Base-by-base conservation (phyloP, 2,329 filamentous ascomycete genomes). In the Xylaria sp. region DNA sequence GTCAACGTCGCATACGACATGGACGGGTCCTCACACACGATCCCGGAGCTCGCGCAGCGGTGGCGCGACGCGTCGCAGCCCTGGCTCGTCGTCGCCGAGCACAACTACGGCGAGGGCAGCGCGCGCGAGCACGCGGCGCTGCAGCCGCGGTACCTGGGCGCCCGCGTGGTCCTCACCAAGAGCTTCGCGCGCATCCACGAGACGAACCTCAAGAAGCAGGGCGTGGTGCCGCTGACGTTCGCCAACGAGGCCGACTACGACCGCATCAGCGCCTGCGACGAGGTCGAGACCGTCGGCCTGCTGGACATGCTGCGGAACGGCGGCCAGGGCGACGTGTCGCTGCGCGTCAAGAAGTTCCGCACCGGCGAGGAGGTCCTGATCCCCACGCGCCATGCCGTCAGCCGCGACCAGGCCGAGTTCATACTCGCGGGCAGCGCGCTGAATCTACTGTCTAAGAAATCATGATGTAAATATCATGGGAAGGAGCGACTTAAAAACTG, bases 141-240 rank as follows among this genome's bases (percentile, higher is more conserved):
- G 42, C 94, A 97, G 80, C 94, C 94, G 2, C 87, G 94, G n/a
- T 97, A 94, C 82, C 90, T 97, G 2, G 94, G 94, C 67, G 93
- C 92, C 23, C 88, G 93, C 59, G 86, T 97, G 77, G 93, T 97
- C 66, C 86, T 97, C 20, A 86, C 91, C 65, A 97, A 97, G 84
- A 92, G 88, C 44, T 97, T 97, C 78, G 94, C 94, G 0, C 90
- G 94, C 62, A 97, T 97, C 79, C 94, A 97, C 83, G 94, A 97
- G 86, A 97, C 94, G 36, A 97, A 97, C 80, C 84, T 97, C 73
- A 97, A 97, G 89, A 97, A 97, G 84, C 96, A 99, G 83, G 96
- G 96, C 71, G 92, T 99, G 40, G 93, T 99, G 53, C 96, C 96
- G 1, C 85, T 99, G 75, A 97, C 93, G 0, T 97, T 99, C 78